phyloP scores from a whole-genome alignment of 1,139 yeast genomes.

The Suhomyces taliae region DNA sequence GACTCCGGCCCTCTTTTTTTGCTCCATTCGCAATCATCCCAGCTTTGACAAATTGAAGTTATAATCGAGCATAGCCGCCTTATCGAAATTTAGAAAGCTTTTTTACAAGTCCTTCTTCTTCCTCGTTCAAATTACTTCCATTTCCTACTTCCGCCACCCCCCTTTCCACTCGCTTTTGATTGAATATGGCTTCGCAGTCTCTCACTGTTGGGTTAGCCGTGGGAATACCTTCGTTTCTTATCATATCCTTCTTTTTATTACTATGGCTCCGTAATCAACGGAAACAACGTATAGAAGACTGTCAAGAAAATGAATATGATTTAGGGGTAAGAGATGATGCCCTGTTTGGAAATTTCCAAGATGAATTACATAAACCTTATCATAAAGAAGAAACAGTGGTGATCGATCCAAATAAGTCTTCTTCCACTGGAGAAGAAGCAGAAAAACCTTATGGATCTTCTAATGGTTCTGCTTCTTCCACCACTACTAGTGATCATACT shows the following conservation, averaged over 20 bases:
- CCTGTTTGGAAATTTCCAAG: conserved; percentile 39
- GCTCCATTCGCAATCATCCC: too few species aligned
- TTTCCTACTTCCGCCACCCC: not conserved
- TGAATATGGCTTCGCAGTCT: conserved; percentile 8
- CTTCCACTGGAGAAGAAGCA: conserved; percentile 11
- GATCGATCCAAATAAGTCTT: conserved; percentile 12
- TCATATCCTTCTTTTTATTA: conserved; percentile 22
- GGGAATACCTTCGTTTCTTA: conserved; percentile 39
- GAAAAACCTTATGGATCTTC: conserved; percentile 12
- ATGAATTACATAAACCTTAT: conserved; percentile 34
- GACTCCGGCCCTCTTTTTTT: too few species aligned
- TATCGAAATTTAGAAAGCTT: not conserved
- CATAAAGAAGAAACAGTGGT: conserved; percentile 5
- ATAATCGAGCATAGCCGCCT: not conserved
- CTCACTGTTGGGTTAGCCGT: conserved; percentile 45
- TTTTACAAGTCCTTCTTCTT: too few species aligned
- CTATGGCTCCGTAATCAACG: conserved; percentile 34
- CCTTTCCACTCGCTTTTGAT: not conserved
- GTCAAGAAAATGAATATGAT: conserved; percentile 31
- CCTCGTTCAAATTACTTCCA: not conserved
- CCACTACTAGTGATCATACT: conserved; percentile 11
- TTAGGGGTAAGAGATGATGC: conserved; percentile 40
- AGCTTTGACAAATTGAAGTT: not conserved
- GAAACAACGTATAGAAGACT: conserved; percentile 36
- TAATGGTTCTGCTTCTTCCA: conserved; percentile 13